Percentiles rank a stretch among this genome's conserved stretches.
Evolutionary conservation across 257 asterid genomes (phyloP).

Genomic region (Asclepias syriaca): DNA sequence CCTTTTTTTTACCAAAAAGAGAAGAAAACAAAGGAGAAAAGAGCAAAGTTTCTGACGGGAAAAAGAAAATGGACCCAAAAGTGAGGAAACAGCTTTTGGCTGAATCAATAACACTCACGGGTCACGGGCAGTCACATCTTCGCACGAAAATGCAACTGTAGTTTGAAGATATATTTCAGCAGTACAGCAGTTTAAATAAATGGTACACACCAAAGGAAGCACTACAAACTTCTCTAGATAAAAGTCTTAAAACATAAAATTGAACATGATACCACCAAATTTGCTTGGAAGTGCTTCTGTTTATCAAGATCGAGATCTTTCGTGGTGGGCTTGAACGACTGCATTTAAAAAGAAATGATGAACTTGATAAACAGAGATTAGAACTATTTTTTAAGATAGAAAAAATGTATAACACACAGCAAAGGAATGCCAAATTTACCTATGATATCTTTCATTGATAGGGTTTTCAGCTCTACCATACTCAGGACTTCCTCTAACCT

Average conservation of each 20-base stretch:
- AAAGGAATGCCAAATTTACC: slow-evolving; percentile 28
- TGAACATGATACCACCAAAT: neutral
- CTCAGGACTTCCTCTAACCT: slow-evolving; percentile 51
- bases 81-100: neutral
- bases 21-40: neutral
- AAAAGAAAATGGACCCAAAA: neutral
- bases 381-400: neutral
- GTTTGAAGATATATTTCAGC: neutral
- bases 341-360: slow-evolving; percentile 11
- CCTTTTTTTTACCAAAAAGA: neutral
- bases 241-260: neutral
- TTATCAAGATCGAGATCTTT: slow-evolving; percentile 51
- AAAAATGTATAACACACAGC: neutral
- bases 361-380: neutral
- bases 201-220: neutral
- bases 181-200: neutral
- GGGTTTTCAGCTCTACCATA: slow-evolving; percentile 63
- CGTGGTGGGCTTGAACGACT: slow-evolving; percentile 64
- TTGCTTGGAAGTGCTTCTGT: slow-evolving; percentile 26
- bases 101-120: neutral
- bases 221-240: slow-evolving; percentile 6
- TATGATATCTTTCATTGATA: slow-evolving; percentile 44
- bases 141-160: too few species aligned
- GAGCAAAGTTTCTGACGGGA: neutral
- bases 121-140: neutral